Evolutionary conservation across 2,329 filamentous ascomycete genomes (phyloP), one percentile per base, ranked within the genome.

Genomic region (Bisporella sp.): DNA sequence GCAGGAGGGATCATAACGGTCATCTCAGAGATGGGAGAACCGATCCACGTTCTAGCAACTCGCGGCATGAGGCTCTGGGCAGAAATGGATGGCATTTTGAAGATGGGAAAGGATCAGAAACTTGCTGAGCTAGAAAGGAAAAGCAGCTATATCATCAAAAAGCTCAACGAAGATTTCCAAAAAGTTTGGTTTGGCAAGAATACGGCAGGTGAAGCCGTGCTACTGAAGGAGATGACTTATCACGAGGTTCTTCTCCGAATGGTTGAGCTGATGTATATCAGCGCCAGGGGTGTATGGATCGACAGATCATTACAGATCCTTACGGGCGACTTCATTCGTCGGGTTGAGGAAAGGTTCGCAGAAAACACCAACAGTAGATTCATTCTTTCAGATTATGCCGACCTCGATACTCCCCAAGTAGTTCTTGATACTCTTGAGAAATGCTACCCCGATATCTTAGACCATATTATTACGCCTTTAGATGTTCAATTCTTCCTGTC

Each of bases 1-100:
- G 85, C 89, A 50, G 92, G 92, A 62, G 92, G 92, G 66, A 82
- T 97, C 57, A 90, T 97, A 62, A 97, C 92, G 21, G 92, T 97
- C 45, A 83, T 87, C 53, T 97, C 92, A 1, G 92, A 97, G 72
- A 96, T 97, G 92, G 92, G 92, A 41, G 91, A 97, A 75, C 92
- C 92, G 2, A 97, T 97, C 53, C 92, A 97, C 75, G 96, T 96
- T 75, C 81, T 97, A 52, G 92, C 92, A 21, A 97, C 91, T 41
- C 86, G 92, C 50, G 92, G 92, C 77, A 89, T 97, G 42, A 73
- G 80, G 47, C 95, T 97, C 75, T 97, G 92, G 92, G 84, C 89
- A 46, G 92, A 97, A 72, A 93, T 97, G 88, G 92, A 97, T 65
- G 96, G 93, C 72, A 96, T 97, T 64, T 97, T 97, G 75, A 85